phyloP scores from a whole-genome alignment of 2,329 filamentous ascomycete genomes.

The Botryotinia globosa region DNA sequence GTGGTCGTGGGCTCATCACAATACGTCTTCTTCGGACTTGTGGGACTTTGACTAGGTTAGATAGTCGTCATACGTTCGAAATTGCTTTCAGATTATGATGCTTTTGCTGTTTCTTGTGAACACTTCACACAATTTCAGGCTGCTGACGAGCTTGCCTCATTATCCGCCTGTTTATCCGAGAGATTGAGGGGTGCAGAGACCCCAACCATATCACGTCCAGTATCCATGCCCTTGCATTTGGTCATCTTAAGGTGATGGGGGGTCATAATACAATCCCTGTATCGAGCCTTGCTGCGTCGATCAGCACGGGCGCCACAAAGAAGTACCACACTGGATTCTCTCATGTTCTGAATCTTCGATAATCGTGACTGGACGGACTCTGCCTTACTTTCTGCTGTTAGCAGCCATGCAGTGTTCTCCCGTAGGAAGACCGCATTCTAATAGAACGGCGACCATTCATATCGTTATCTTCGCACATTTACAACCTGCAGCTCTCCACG shows the following conservation, averaged over 20 bases:
- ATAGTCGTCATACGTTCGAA: slow-evolving; percentile 15
- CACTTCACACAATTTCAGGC: slow-evolving; percentile 13
- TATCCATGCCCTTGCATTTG: slow-evolving; percentile 22
- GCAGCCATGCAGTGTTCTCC: slow-evolving; percentile 21
- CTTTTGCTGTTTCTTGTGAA: slow-evolving; percentile 5
- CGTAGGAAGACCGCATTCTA: slow-evolving; percentile 18
- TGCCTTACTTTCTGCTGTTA: slow-evolving; percentile 10
- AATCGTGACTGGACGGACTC: slow-evolving; percentile 14
- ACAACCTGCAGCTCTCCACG: slow-evolving; percentile 21
- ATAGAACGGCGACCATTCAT: slow-evolving; percentile 22
- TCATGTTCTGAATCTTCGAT: slow-evolving; percentile 11
- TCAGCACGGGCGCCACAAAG: slow-evolving; percentile 22
- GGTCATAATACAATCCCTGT: slow-evolving; percentile 18
- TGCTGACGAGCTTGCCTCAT: slow-evolving; percentile 19
- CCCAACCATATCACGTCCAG: slow-evolving; percentile 19
- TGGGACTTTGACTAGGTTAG: slow-evolving; percentile 16
- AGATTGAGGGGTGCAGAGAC: slow-evolving; percentile 23
- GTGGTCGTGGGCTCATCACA: slow-evolving; percentile 9
- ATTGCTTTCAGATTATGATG: slow-evolving; percentile 3
- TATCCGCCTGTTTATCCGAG: slow-evolving; percentile 23
- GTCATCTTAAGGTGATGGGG: slow-evolving; percentile 22
- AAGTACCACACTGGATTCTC: slow-evolving; percentile 20
- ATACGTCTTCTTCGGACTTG: slow-evolving; percentile 11
- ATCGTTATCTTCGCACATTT: slow-evolving; percentile 20
- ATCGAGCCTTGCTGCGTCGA: slow-evolving; percentile 17